Base-by-base conservation (phyloP, 1,139 yeast species). In the Protomyces lactucae-debilis region DNA sequence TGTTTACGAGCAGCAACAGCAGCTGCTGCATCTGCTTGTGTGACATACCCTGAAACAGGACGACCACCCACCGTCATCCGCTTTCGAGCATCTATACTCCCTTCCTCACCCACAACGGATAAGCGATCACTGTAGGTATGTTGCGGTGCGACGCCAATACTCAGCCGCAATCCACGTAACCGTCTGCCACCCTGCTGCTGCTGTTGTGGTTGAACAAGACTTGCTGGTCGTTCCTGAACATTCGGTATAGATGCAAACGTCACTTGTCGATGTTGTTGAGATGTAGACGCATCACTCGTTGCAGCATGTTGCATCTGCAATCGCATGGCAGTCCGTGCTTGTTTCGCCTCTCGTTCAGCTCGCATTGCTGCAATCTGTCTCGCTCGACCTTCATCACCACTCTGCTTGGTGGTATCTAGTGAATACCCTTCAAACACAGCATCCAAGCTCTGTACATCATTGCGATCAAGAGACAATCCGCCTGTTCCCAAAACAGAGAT, bases 281-380 rank as follows among this genome's bases (percentile, higher is more conserved):
- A 4, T 1, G n/a, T 14, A n/a, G 43, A 37, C 9, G 5, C 43
- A 37, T 37, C 43, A 12, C 43, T 3, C 4, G 43, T 9, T 4
- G 14, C 43, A 10, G 12, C 46, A 28, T 46, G 36, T 32, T 36
- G 51, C 55, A 45, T 51, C 28, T 28, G 28, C 10, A 53, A 28
- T 1, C 64, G 54, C 45, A 40, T 57, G n/a, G 55, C 64, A 23
- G 64, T 46, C 18, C 39, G 55, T n/a, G 59, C 60, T 23, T 60
- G 64, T 35, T 54, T 55, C 23, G 21, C 25, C 3, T 43, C 64
- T 18, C 64, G 55, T 48, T 60, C 64, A 21, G 32, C 51, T 5
- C 64, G 46, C 64, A 60, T 60, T 14, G 35, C 46, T 6, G 64
- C 64, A 18, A 60, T 60, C 32, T 57, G 37, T 37, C 45, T 37